Evolutionary conservation across 2,329 filamentous ascomycete genomes (phyloP).

Genomic region (Conoideocrella luteorostrata): DNA sequence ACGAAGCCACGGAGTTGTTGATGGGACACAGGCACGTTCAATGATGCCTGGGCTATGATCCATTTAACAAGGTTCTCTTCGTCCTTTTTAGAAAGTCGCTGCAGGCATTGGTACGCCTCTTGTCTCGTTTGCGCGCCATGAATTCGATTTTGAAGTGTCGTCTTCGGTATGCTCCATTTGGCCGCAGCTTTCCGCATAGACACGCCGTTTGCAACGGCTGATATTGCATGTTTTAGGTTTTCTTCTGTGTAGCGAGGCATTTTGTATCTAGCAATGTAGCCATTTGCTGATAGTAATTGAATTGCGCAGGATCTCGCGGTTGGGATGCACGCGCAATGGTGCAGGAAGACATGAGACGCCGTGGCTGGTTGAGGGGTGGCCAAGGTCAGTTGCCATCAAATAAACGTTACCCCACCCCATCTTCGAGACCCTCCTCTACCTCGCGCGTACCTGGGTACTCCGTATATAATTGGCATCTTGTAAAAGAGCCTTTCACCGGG

Average conservation of each 20-base stretch:
- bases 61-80: constrained; percentile 8
- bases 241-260: not conserved
- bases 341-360: too few relatives aligned
- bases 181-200: not conserved
- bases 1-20: constrained; percentile 7
- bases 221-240: not conserved
- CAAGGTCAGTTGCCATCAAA: too few relatives aligned
- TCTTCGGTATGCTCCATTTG: not conserved
- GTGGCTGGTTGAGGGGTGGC: too few relatives aligned
- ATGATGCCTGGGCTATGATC: constrained; percentile 1
- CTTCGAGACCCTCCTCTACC: too few relatives aligned
- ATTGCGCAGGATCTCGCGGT: constrained; percentile 2
- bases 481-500: too few relatives aligned
- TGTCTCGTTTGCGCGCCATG: not conserved
- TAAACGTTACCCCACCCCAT: too few relatives aligned
- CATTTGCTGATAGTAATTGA: not conserved
- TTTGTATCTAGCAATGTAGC: not conserved
- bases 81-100: constrained; percentile 8
- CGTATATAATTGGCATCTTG: too few relatives aligned
- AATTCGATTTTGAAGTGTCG: too few relatives aligned
- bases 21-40: constrained; percentile 4
- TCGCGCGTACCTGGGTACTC: too few relatives aligned
- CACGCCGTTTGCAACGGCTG: not conserved
- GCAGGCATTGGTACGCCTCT: not conserved
- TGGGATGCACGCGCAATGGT: not conserved